Conservation (phyloP, 352 stramenopile genomes). For the Phytophthora foliorum region DNA sequence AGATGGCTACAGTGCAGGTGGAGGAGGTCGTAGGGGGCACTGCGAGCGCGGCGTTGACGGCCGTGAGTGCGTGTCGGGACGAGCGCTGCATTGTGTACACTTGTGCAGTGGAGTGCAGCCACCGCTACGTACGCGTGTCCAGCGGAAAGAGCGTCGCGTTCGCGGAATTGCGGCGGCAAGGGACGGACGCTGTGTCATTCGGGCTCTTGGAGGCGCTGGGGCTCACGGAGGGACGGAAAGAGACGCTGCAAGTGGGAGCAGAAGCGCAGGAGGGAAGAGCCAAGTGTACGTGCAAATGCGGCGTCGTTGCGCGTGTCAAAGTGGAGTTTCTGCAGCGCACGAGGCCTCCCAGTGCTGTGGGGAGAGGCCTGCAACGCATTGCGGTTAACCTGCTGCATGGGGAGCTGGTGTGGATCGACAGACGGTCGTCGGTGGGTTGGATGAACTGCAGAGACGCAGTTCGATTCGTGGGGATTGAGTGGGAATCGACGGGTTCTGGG, state of each 20-base stretch:
- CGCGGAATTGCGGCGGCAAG: conserved; percentile 30
- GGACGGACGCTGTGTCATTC: conserved; percentile 31
- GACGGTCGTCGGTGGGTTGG: conserved; percentile 49
- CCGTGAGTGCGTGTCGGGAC: conserved; percentile 14
- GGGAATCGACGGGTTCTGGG: conserved; percentile 33
- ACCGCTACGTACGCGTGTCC: conserved; percentile 31
- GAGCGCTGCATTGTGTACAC: conserved; percentile 44
- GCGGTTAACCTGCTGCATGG: conserved; percentile 48
- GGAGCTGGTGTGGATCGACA: conserved; percentile 51
- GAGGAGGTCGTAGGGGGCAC: conserved; percentile 11
- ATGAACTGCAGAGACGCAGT: conserved; percentile 52
- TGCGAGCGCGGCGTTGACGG: conserved; percentile 3
- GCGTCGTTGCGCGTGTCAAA: conserved; percentile 32
- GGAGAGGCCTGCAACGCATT: conserved; percentile 47
- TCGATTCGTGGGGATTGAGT: conserved; percentile 42
- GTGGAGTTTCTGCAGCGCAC: conserved; percentile 50
- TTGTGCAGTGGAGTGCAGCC: conserved; percentile 5
- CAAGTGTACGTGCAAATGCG: conserved; percentile 44
- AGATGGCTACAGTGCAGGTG: conserved; percentile 55
- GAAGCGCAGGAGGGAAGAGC: not conserved
- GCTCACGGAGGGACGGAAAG: conserved; percentile 5
- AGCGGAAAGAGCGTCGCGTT: conserved; percentile 24
- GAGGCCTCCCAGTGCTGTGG: conserved; percentile 49
- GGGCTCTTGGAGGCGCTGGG: conserved; percentile 45
- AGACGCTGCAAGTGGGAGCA: conserved; percentile 14